These are phyloP conservation scores for Backusella parvicylindrica DNA, from an alignment of 192 early-diverging fungal genomes.

Conservation along the genomic window DNA sequence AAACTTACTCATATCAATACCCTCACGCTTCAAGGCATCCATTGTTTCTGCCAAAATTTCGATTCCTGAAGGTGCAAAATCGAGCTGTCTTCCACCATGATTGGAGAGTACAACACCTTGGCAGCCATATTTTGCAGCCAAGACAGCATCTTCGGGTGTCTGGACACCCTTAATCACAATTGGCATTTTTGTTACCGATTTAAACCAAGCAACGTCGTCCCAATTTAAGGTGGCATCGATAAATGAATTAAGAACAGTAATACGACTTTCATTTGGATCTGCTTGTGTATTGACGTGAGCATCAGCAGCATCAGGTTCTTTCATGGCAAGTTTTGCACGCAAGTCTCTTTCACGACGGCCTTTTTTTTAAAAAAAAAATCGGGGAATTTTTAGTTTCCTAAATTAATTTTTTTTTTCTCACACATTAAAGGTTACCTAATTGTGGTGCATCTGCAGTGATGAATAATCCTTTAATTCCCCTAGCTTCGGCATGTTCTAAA, in stretches of 20 bases:
- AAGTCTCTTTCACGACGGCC: conserved; percentile 82
- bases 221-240: conserved; percentile 86
- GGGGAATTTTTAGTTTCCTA: not conserved
- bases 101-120: conserved; percentile 91
- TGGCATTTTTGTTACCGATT: conserved; percentile 77
- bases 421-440: conserved; percentile 26
- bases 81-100: conserved; percentile 96
- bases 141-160: conserved; percentile 83
- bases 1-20: conserved; percentile 50
- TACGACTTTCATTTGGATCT: conserved; percentile 51
- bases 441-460: conserved; percentile 83
- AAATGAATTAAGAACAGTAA: conserved; percentile 66
- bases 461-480: conserved; percentile 77
- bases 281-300: conserved; percentile 16
- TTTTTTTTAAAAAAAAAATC: not conserved
- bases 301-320: conserved; percentile 28
- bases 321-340: conserved; percentile 59
- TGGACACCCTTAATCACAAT: conserved; percentile 93
- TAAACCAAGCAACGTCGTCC: conserved; percentile 88
- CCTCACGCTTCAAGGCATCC: conserved; percentile 56
- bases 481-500: conserved; percentile 67
- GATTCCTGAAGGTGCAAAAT: conserved; percentile 60
- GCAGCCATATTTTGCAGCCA: conserved; percentile 76
- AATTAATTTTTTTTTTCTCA: not conserved
- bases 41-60: conserved; percentile 90